A percentile compares a stretch with the other conserved stretches of the same genome.
Conservation (phyloP, 1,139 yeast species). For the Yamadazyma sp. region DNA sequence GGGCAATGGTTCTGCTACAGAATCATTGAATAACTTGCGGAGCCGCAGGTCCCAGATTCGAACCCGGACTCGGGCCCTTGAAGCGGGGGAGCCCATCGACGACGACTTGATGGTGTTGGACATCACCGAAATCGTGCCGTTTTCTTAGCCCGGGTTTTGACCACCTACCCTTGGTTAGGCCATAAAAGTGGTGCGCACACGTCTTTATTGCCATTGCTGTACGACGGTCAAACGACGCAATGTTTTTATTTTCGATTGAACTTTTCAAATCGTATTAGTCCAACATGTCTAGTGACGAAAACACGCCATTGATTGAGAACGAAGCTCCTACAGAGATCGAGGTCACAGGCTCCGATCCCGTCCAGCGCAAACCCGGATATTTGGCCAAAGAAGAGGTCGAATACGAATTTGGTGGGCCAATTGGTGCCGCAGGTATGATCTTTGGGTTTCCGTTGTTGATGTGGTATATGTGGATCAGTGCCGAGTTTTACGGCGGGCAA, state of each 20-base stretch:
- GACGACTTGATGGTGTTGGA: slow-evolving; percentile 10
- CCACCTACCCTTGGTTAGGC: too few species aligned
- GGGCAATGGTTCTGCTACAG: slow-evolving; percentile 40
- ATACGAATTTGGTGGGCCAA: slow-evolving; percentile 92
- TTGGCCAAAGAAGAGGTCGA: slow-evolving; percentile 46
- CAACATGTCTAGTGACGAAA: slow-evolving; percentile 5
- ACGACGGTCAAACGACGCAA: neutral
- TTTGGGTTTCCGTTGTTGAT: slow-evolving; percentile 86
- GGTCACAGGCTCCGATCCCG: neutral
- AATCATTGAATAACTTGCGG: slow-evolving; percentile 19
- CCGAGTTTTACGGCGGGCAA: slow-evolving; percentile 71
- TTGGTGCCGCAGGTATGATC: slow-evolving; percentile 94
- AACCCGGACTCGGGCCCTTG: neutral
- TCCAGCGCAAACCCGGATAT: slow-evolving; percentile 20
- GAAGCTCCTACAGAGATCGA: neutral
- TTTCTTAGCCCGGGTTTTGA: too few species aligned
- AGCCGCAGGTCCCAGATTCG: slow-evolving; percentile 6
- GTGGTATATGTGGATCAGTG: slow-evolving; percentile 97
- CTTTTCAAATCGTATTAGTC: too few species aligned
- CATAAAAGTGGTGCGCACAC: too few species aligned
- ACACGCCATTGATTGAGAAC: slow-evolving; percentile 7
- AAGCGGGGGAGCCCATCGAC: slow-evolving; percentile 10
- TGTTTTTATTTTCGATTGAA: too few species aligned
- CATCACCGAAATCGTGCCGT: slow-evolving; percentile 29
- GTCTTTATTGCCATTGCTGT: neutral